Conservation (phyloP, 257 asterid genomes). For the Rehmannia glutinosa region DNA sequence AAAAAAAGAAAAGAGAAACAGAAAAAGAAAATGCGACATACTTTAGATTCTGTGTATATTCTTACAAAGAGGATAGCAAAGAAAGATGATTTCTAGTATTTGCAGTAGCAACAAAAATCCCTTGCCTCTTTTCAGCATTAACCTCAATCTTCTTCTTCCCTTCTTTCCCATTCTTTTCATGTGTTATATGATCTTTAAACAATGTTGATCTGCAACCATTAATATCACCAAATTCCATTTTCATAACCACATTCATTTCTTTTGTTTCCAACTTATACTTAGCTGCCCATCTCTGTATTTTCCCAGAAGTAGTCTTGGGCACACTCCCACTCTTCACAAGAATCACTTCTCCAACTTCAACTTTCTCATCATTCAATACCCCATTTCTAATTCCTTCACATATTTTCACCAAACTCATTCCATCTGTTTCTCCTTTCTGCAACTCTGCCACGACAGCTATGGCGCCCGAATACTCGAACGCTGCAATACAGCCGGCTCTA, state of each 20-base stretch:
- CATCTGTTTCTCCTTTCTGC: constrained; percentile 24
- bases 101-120: no score
- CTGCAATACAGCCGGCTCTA: constrained; percentile 65
- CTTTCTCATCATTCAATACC: constrained; percentile 30
- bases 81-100: constrained; percentile 20
- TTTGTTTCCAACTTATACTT: constrained; percentile 34
- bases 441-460: constrained; percentile 54
- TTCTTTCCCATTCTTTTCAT: no score
- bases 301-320: constrained; percentile 86
- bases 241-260: constrained; percentile 37
- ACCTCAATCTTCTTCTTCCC: no score
- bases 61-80: constrained; percentile 44
- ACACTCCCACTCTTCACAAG: constrained; percentile 54
- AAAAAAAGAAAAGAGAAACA: no score
- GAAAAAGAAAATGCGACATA: no score
- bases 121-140: no score
- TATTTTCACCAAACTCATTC: constrained; percentile 11
- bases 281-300: constrained; percentile 66
- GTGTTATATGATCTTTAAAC: no score
- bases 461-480: constrained; percentile 24
- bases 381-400: constrained; percentile 46
- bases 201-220: no score
- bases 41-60: no score
- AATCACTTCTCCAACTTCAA: constrained; percentile 45
- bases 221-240: constrained; percentile 41